These are phyloP conservation scores for Dioszegia crocea DNA, from an alignment of 768 basidiomycete genomes.

Conservation along the genomic window DNA sequence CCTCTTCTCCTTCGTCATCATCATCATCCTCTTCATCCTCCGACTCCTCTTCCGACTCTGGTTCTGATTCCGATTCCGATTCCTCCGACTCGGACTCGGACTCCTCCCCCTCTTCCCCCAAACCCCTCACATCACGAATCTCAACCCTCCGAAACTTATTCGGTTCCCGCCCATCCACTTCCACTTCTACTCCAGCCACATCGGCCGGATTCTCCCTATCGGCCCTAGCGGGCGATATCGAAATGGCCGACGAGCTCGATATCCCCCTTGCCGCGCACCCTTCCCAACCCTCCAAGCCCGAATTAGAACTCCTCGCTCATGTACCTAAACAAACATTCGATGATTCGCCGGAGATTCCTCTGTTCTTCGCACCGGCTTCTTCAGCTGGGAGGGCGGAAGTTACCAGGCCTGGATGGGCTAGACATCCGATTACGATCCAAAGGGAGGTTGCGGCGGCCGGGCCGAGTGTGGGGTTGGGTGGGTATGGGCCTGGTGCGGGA, in stretches of 20 bases:
- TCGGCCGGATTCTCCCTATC: conserved; percentile 39
- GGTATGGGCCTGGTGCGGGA: neutral
- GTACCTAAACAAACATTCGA: conserved; percentile 26
- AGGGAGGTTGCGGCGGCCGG: conserved; percentile 2
- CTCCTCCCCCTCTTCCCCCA: neutral
- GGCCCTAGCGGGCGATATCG: conserved; percentile 42
- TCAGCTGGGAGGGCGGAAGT: neutral
- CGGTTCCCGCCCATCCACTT: neutral
- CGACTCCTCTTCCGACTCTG: neutral
- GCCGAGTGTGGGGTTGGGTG: neutral
- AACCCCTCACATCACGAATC: neutral
- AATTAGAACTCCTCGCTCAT: conserved; percentile 10
- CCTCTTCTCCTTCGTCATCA: conserved; percentile 4
- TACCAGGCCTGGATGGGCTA: neutral
- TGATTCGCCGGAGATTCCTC: conserved; percentile 20
- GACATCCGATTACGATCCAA: neutral
- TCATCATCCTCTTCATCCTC: neutral
- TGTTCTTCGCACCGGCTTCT: conserved; percentile 35
- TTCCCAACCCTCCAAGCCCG: neutral
- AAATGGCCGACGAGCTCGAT: conserved; percentile 43
- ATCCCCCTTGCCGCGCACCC: conserved; percentile 19
- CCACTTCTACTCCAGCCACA: neutral
- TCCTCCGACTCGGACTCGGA: neutral
- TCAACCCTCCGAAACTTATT: conserved; percentile 2
- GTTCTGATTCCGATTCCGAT: neutral